Evolutionary conservation across 148 eudicot genomes (phyloP).

Genomic region (Dianthus caryophyllus): DNA sequence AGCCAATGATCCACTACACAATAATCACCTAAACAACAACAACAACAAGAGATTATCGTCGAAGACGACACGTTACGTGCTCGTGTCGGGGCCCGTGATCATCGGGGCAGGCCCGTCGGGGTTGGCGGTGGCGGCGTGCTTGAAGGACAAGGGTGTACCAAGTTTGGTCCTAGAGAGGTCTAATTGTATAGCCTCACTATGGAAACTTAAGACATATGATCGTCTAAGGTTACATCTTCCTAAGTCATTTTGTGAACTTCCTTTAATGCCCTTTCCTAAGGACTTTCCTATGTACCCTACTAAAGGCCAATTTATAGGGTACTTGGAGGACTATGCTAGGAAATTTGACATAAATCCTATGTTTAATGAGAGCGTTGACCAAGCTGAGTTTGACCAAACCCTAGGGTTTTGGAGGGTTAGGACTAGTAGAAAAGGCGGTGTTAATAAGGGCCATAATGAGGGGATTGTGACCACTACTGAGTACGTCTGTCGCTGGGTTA

Average conservation of each 20-base stretch:
- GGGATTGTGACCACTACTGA: slow-evolving; percentile 24
- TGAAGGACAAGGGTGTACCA: slow-evolving; percentile 40
- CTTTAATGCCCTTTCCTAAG: slow-evolving; percentile 55
- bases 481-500: slow-evolving; percentile 54
- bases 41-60: neutral
- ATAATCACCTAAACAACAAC: slow-evolving; percentile 2
- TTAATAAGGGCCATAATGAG: neutral
- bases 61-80: slow-evolving; percentile 18
- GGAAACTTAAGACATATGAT: slow-evolving; percentile 69
- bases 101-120: slow-evolving; percentile 80
- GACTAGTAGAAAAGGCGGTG: slow-evolving; percentile 15
- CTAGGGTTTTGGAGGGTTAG: slow-evolving; percentile 57
- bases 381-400: slow-evolving; percentile 41
- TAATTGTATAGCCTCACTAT: slow-evolving; percentile 58
- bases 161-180: slow-evolving; percentile 50
- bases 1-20: slow-evolving; percentile 38
- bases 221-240: slow-evolving; percentile 59
- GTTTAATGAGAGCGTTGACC: slow-evolving; percentile 37
- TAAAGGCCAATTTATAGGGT: slow-evolving; percentile 47
- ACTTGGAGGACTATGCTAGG: slow-evolving; percentile 45
- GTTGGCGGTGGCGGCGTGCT: slow-evolving; percentile 61
- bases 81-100: slow-evolving; percentile 54
- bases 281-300: slow-evolving; percentile 58
- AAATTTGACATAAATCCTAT: slow-evolving; percentile 42
- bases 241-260: slow-evolving; percentile 61